phyloP scores from a whole-genome alignment of 768 basidiomycete species.

The Boletus rubescentipes region DNA sequence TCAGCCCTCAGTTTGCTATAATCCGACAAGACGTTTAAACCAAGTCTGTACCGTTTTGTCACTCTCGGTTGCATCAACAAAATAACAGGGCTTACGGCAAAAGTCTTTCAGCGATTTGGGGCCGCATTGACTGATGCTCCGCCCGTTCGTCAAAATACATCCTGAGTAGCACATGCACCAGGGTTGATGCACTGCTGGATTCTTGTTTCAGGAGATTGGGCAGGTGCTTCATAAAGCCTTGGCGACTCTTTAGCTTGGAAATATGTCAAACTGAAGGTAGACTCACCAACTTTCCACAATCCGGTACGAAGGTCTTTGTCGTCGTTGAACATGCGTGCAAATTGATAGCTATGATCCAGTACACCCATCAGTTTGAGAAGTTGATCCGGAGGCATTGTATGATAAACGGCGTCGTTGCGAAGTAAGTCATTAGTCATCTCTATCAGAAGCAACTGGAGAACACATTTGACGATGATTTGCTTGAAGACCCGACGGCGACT shows the following conservation, averaged over 20 bases:
- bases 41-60: conserved; percentile 54
- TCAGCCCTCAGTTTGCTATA: conserved; percentile 88
- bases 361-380: conserved; percentile 92
- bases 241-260: conserved; percentile 1
- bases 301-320: conserved; percentile 96
- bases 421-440: conserved; percentile 96
- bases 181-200: conserved; percentile 92
- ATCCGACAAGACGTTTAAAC: conserved; percentile 84
- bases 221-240: conserved; percentile 99
- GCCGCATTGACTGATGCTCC: conserved; percentile 81
- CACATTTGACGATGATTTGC: conserved; percentile 99
- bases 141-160: conserved; percentile 94
- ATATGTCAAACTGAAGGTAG: background rate
- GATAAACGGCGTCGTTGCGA: conserved; percentile 89
- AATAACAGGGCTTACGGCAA: conserved; percentile 52
- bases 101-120: conserved; percentile 73
- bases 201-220: conserved; percentile 98
- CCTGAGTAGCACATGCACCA: conserved; percentile 86
- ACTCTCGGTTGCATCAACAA: background rate
- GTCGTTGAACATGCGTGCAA: conserved; percentile 96
- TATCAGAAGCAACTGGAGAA: conserved; percentile 91
- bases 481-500: conserved; percentile 89
- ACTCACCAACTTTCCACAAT: conserved; percentile 98
- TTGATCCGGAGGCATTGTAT: conserved; percentile 91
- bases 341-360: conserved; percentile 95